phyloP scores from a whole-genome alignment of 2,329 filamentous ascomycete species.

The Metarhizium rileyi region DNA sequence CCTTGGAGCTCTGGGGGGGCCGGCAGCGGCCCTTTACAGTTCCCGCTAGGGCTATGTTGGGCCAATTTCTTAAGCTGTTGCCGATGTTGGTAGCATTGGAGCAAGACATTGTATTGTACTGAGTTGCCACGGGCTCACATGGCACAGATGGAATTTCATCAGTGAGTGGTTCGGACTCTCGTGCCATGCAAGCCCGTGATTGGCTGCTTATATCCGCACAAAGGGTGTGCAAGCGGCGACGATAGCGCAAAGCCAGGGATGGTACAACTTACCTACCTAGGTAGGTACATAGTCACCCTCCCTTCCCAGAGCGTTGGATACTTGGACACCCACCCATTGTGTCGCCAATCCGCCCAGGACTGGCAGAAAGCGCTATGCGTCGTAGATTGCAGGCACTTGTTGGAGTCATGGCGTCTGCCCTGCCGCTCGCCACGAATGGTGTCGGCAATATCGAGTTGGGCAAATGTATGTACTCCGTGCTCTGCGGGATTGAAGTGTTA shows the following conservation, averaged over 20 bases:
- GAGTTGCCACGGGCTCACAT: not conserved
- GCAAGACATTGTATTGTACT: not conserved
- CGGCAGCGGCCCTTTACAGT: not conserved
- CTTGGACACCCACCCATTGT: not conserved
- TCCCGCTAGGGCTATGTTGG: not conserved
- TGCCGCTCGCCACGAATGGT: too few species aligned
- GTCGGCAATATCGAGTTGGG: not conserved
- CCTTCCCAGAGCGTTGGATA: not conserved
- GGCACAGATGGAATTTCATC: not conserved
- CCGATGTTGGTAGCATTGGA: not conserved
- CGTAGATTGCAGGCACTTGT: not conserved
- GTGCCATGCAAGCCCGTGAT: not conserved
- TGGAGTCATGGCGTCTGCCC: not conserved
- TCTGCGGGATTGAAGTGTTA: too few species aligned
- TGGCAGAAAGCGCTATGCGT: too few species aligned
- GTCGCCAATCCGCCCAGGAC: too few species aligned
- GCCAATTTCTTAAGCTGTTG: not conserved
- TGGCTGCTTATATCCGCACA: not conserved
- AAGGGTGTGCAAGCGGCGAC: not conserved
- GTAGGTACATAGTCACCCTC: not conserved
- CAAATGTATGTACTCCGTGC: too few species aligned
- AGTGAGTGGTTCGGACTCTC: not conserved
- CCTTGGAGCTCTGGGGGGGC: not conserved
- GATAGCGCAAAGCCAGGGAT: not conserved
- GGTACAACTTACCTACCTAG: too few species aligned